Percentiles rank a stretch among this genome's conserved stretches.
Evolutionary conservation across 441 rosid species (phyloP).

Genomic region (Gossypium davidsonii): DNA sequence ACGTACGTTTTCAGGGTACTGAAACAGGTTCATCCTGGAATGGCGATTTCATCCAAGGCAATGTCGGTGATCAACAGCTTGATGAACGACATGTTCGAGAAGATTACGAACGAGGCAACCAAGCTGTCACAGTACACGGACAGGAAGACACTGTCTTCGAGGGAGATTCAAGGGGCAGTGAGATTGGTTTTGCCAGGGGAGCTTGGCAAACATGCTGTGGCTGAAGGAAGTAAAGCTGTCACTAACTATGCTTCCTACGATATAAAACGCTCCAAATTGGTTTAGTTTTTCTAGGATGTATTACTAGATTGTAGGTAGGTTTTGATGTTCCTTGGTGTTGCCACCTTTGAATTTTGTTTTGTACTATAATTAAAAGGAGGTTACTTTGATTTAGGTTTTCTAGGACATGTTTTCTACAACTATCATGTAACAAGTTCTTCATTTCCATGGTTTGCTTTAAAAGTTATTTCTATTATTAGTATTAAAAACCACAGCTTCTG

Average conservation of each 20-base stretch:
- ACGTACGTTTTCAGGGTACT: constrained; percentile 47
- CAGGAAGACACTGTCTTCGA: constrained; percentile 45
- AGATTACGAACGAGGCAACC: constrained; percentile 60
- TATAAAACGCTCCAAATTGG: background rate
- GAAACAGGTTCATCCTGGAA: constrained; percentile 70
- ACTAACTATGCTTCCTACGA: constrained; percentile 30
- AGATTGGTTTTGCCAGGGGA: constrained; percentile 71
- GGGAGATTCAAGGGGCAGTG: constrained; percentile 72
- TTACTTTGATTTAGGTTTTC: background rate
- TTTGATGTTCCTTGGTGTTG: background rate
- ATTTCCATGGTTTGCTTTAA: background rate
- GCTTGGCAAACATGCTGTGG: constrained; percentile 64
- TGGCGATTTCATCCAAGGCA: constrained; percentile 59
- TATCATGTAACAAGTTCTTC: background rate
- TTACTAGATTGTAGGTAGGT: background rate
- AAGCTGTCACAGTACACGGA: constrained; percentile 32
- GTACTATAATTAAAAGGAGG: background rate
- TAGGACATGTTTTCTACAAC: background rate
- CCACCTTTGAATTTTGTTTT: background rate
- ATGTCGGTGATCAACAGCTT: constrained; percentile 60
- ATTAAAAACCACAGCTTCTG: background rate
- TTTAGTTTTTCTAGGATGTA: background rate
- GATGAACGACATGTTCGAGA: constrained; percentile 70
- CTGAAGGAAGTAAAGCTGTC: constrained; percentile 69
- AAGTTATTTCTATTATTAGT: background rate